A percentile compares a stretch with the other conserved stretches of the same genome.
These are phyloP conservation scores for Schizosaccharomyces pombe DNA, from an alignment of 805 yeast genomes.

Conservation along the genomic window DNA sequence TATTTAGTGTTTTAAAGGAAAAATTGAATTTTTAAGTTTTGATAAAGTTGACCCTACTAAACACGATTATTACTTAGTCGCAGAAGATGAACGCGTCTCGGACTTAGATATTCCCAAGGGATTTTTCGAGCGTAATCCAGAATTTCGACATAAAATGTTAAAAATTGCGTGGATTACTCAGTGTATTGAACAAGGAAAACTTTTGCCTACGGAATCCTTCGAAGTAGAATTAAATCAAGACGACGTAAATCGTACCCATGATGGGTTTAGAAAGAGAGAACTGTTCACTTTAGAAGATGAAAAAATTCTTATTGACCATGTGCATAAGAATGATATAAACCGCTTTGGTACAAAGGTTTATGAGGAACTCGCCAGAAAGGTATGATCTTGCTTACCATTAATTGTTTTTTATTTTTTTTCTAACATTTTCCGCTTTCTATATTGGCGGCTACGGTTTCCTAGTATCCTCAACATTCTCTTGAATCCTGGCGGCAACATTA, in stretches of 20 bases:
- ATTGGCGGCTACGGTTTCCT: background rate
- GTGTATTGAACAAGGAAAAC: background rate
- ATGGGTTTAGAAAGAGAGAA: background rate
- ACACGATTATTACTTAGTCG: too few relatives aligned
- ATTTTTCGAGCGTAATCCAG: too few relatives aligned
- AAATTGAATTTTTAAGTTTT: too few relatives aligned
- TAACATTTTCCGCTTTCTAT: background rate
- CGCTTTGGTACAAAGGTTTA: background rate
- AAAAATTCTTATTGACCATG: background rate
- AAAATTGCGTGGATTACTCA: background rate
- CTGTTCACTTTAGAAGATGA: background rate
- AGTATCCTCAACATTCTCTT: slow-evolving; percentile 1
- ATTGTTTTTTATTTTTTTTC: background rate
- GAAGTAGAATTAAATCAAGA: too few relatives aligned
- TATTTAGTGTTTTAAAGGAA: too few relatives aligned
- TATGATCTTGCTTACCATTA: too few relatives aligned
- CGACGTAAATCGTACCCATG: too few relatives aligned
- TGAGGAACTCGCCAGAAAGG: background rate
- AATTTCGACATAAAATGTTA: too few relatives aligned
- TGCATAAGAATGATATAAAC: background rate
- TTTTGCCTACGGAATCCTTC: background rate
- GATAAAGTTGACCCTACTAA: too few relatives aligned
- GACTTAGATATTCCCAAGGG: too few relatives aligned
- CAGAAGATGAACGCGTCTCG: too few relatives aligned
- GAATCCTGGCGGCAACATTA: slow-evolving; percentile 3